Evolutionary conservation across 306 rosid genomes (phyloP), one percentile per base, ranked within the genome.

Genomic region (Oxytropis ochrocephala): DNA sequence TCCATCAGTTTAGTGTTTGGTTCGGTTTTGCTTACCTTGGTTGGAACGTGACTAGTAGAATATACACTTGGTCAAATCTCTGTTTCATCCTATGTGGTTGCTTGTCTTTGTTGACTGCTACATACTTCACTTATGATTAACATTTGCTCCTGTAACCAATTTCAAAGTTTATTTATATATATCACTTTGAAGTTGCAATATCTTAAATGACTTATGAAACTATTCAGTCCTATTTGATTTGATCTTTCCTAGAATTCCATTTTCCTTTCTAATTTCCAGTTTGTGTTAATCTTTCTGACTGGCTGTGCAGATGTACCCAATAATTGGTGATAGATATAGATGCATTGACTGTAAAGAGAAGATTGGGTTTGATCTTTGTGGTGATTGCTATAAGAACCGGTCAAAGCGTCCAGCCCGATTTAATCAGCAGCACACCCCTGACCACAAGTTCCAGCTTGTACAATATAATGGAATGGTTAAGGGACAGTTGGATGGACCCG

Each of bases 381-480:
- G 86, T 24, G 79, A 83, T 47, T 92, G 98, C 81, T 86, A 84
- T 42, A 86, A 83, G 55, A 75, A 83, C 19, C 44, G 41, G 5
- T 68, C 90, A 58, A 92, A 86, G 86, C 95, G 82, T 80, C 98
- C 96, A 0, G 98, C 96, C 56, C 92, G 96, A 63, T 90, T 92
- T 77, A 92, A 92, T 81, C 98, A 92, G 82, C 88, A 90, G 76
- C 98, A 92, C 75, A 88, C 86, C 35, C 80, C 93, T 13, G 95
- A 92, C 27, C 98, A 92, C 80, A 55, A 50, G 79, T 83, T 92
- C 61, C 63, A 72, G 76, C 86, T 50, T 51, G 2, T 64, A 43
- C 18, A 4, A 43, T 11, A 44, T 57, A 17, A 2, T 6, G 17
- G 67, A 48, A 30, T 39, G 49, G 49, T 17, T n/a, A 14, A 49